These are phyloP conservation scores for Schizonepeta tenuifolia DNA, from an alignment of 257 asterid genomes.

Conservation along the genomic window DNA sequence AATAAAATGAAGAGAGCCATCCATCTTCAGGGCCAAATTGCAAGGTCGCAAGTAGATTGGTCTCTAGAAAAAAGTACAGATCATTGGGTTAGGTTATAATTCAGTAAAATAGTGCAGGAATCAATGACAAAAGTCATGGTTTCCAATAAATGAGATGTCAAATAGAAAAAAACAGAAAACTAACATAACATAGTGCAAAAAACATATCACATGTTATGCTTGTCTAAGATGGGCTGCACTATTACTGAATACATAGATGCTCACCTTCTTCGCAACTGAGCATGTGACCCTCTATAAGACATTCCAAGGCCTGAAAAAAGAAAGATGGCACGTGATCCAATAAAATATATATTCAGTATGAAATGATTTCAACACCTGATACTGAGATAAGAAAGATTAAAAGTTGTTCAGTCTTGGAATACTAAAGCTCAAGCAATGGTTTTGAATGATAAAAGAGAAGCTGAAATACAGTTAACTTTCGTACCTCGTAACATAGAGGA, in stretches of 20 bases:
- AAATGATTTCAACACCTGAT: constrained; percentile 26
- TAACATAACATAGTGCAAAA: constrained; percentile 8
- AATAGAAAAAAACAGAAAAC: constrained; percentile 19
- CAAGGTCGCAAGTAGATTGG: constrained; percentile 65
- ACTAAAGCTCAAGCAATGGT: constrained; percentile 1
- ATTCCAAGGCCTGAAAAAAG: constrained; percentile 83
- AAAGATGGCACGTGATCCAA: constrained; percentile 26
- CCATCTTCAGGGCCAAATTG: constrained; percentile 87
- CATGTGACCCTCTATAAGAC: constrained; percentile 95
- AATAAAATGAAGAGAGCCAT: constrained; percentile 95
- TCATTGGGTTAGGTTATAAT: constrained; percentile 29
- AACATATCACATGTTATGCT: constrained; percentile 1
- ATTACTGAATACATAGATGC: constrained; percentile 19
- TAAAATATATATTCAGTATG: constrained; percentile 14
- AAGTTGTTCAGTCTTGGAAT: constrained; percentile 6
- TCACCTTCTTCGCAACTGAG: constrained; percentile 93
- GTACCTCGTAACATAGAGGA: constrained; percentile 97
- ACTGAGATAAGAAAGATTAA: constrained; percentile 17
- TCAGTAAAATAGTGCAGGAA: constrained; percentile 28
- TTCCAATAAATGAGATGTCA: constrained; percentile 24
- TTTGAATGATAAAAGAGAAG: neutral
- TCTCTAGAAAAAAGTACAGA: constrained; percentile 54
- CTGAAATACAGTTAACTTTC: constrained; percentile 22
- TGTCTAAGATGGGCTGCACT: constrained; percentile 17
- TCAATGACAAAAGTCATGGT: neutral